These are phyloP conservation scores for Pleurozium schreberi DNA, from an alignment of 225 moss, liverwort and hornwort genomes.

Conservation along the genomic window DNA sequence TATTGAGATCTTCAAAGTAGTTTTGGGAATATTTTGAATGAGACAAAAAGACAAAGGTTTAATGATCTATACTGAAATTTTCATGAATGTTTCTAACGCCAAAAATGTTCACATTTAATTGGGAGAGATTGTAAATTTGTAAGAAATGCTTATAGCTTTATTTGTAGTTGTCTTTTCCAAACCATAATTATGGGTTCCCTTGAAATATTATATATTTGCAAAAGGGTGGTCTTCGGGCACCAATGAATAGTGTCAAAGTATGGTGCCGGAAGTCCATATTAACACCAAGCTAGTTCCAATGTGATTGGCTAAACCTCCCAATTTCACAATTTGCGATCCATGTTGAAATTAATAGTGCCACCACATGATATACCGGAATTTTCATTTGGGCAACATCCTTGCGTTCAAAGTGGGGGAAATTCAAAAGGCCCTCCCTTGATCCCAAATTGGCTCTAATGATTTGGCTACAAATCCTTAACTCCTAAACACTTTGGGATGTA, in stretches of 20 bases:
- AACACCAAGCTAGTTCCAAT: background rate
- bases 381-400: too few relatives aligned
- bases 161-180: background rate
- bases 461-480: too few relatives aligned
- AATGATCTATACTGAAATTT: background rate
- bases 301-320: too few relatives aligned
- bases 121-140: background rate
- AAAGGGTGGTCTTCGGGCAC: background rate
- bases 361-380: too few relatives aligned
- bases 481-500: too few relatives aligned
- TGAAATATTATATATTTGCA: background rate
- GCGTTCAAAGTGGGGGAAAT: too few relatives aligned
- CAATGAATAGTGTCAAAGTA: background rate
- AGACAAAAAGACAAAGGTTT: background rate
- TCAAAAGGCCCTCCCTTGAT: too few relatives aligned
- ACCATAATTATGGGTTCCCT: background rate
- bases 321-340: too few relatives aligned
- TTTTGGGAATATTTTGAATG: background rate
- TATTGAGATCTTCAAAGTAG: background rate
- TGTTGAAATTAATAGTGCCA: too few relatives aligned
- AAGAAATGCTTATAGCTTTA: background rate
- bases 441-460: too few relatives aligned
- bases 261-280: accelerated
- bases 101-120: background rate
- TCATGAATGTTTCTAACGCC: background rate